These are phyloP conservation scores for Phyllostachys edulis DNA, from an alignment of 176 grass and related monocot species.

Conservation along the genomic window DNA sequence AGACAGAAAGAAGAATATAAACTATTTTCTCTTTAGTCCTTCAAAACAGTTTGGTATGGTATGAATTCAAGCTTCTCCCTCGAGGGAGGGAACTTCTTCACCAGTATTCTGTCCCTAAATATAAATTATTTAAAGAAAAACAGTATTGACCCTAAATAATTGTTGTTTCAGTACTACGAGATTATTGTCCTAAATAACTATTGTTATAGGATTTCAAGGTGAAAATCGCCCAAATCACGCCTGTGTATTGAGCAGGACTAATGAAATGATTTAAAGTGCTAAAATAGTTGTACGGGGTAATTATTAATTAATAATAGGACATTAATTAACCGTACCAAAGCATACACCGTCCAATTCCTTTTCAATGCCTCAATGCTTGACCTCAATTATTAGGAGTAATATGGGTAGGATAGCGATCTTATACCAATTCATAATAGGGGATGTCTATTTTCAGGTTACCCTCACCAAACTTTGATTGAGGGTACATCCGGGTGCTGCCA, in stretches of 20 bases:
- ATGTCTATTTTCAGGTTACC: too few species aligned
- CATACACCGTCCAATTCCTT: background rate
- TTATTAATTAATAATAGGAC: background rate
- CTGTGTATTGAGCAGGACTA: background rate
- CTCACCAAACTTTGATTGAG: too few species aligned
- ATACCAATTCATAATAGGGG: background rate
- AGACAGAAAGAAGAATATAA: background rate
- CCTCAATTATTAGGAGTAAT: conserved; percentile 1
- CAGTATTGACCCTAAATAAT: background rate
- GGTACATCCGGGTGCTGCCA: too few species aligned
- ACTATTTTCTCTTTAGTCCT: background rate
- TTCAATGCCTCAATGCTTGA: background rate
- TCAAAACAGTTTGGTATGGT: background rate
- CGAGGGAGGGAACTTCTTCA: background rate
- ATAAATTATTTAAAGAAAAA: background rate
- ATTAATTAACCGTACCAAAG: background rate
- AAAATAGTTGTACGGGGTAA: background rate
- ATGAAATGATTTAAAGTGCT: background rate
- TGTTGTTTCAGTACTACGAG: background rate
- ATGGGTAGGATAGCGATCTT: background rate
- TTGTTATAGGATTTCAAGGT: background rate
- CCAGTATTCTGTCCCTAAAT: background rate
- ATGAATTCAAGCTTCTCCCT: background rate
- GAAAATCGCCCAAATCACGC: conserved; percentile 3
- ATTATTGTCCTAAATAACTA: background rate